Evolutionary conservation across 2,329 filamentous ascomycete species (phyloP), one percentile per base, ranked within the genome.

Genomic region (Calonectria pseudoreteaudii): DNA sequence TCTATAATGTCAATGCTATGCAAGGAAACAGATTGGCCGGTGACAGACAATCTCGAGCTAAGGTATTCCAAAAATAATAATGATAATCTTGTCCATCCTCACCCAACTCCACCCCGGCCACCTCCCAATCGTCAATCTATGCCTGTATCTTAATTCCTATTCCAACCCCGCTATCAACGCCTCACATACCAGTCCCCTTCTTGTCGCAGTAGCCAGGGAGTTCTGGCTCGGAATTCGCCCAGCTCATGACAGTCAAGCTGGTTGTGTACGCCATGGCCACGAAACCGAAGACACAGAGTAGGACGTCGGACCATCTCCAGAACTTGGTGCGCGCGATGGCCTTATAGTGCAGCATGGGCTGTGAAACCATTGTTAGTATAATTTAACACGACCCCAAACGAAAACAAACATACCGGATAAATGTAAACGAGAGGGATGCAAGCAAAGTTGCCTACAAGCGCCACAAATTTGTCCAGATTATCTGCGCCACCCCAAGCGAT

Each of bases 381-480:
- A 26, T 2, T 7, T 3, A 23, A 49, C 6, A 4, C 3, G 20
- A 41, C 60, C 16, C 71, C 16, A 16, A 28, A 58, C 31, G 44
- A 64, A 31, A 68, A 68, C 28, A 31, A 18, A 91, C 95, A 90
- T 90, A 98, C 96, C 77, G 97, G 97, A 83, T 99, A 99, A 68
- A 99, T 97, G 82, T 97, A 98, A 75, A 98, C 97, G 72, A 99
- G 88, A 56, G 97, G 97, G 79, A 99, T 97, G 83, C 97, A 99
- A 74, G 97, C 97, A 88, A 99, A 99, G 85, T 96, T 98, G 77
- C 97, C 97, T 26, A 99, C 96, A 49, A 99, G 89, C 28, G 95
- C 94, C 38, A 99, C 97, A 84, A 99, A 99, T 85, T 98, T 98
- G 87, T 99, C 97, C 69, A 99, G 87, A 85, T 98, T 93, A 78